Base-by-base conservation (phyloP, 2,329 filamentous ascomycete genomes). In the Myriosclerotinia scirpicola region DNA sequence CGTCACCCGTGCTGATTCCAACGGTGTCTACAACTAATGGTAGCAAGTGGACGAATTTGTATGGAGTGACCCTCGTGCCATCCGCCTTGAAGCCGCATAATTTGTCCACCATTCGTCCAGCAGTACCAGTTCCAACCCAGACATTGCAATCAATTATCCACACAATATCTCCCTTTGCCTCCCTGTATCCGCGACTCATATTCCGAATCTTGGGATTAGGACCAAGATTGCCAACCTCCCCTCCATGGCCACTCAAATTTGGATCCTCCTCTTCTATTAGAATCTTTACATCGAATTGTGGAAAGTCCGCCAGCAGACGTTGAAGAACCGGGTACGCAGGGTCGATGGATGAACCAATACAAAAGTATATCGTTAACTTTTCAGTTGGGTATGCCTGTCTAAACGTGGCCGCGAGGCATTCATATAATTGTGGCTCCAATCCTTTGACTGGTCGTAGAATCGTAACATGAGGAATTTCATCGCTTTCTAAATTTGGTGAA, bases 201-300 rank as follows among this genome's bases (percentile, higher is more conserved):
- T 99, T 99, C 61, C 95, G 85, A 73, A 99, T 96, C 81, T 99
- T 99, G n/a, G 95, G 95, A 75, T 99, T 99, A 1, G 95, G 95
- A 0, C 96, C 96, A 66, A 98, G 83, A 66, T 86, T 83, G 69
- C 84, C 79, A 60, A 79, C 74, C 56, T 82, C 78, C 64, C 82
- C 83, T 14, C 79, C 78, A 42, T 81, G 73, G 40, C 83, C 84
- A 64, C 86, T 84, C 11, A 96, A 80, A 40, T 87, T 77, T 0
- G 90, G 87, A 76, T 97, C 93, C 68, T 96, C 90, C 60, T 90
- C 86, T 79, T 97, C 94, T 58, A 97, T 82, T 14, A 93, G 83
- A 4, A 98, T 82, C 63, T 83, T 84, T 2, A 87, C 89, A 78
- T 97, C 89, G 72, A 87, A 84, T 15, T 80, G 78, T 0, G 91